Evolutionary conservation across 768 basidiomycete genomes (phyloP).

Genomic region (Omphalotus guepiniiformis): DNA sequence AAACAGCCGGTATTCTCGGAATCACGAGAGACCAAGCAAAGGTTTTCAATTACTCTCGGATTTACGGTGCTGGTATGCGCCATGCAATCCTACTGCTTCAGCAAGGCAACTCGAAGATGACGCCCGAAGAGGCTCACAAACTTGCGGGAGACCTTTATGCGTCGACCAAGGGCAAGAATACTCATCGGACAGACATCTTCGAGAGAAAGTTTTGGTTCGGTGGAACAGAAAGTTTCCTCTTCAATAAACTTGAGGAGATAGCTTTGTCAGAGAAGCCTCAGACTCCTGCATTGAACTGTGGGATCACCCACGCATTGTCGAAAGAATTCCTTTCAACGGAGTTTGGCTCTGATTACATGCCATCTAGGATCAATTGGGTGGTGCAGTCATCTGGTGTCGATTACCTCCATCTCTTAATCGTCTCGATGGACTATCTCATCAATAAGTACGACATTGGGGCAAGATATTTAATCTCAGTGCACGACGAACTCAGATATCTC

Average conservation of each 20-base stretch:
- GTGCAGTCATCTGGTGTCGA: conserved; percentile 99
- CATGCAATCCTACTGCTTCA: conserved; percentile 86
- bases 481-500: conserved; percentile 94
- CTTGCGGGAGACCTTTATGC: conserved; percentile 84
- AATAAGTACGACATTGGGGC: conserved; percentile 79
- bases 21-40: conserved; percentile 95
- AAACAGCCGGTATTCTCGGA: conserved; percentile 89
- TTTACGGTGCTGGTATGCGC: conserved; percentile 97
- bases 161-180: conserved; percentile 91
- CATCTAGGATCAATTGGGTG: conserved; percentile 98
- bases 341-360: conserved; percentile 86
- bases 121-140: conserved; percentile 71
- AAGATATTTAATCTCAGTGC: conserved; percentile 93
- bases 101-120: conserved; percentile 79
- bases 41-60: conserved; percentile 98
- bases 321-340: conserved; percentile 80
- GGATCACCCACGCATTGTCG: conserved; percentile 89
- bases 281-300: conserved; percentile 92
- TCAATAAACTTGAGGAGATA: conserved; percentile 97
- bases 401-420: conserved; percentile 94
- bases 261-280: conserved; percentile 81
- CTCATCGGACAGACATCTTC: conserved; percentile 69
- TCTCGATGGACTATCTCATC: conserved; percentile 88
- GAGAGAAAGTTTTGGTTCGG: conserved; percentile 92
- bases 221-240: conserved; percentile 92